Evolutionary conservation across 495 filamentous ascomycete genomes (phyloP).

Genomic region (Xylaria telfairii): DNA sequence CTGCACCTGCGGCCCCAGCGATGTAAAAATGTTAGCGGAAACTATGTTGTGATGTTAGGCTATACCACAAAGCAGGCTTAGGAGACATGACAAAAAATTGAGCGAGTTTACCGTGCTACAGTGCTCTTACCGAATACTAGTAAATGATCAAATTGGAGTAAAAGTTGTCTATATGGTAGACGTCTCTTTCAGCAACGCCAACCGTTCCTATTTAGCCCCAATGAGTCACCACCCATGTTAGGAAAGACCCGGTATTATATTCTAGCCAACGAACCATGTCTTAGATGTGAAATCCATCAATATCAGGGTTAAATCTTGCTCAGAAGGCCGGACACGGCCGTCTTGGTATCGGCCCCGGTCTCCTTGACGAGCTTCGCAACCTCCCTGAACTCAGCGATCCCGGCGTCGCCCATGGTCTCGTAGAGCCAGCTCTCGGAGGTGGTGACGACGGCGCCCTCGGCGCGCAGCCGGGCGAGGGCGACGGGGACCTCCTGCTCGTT

Average conservation of each 20-base stretch:
- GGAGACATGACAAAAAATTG: neutral
- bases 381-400: constrained; percentile 72
- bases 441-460: constrained; percentile 80
- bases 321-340: constrained; percentile 64
- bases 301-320: constrained; percentile 63
- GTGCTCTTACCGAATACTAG: neutral
- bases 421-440: constrained; percentile 92
- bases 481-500: constrained; percentile 81
- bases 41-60: neutral
- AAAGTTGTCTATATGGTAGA: neutral
- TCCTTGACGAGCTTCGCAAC: constrained; percentile 83
- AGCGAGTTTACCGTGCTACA: neutral
- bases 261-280: neutral
- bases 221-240: neutral
- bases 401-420: constrained; percentile 90
- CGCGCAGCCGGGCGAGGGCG: constrained; percentile 75
- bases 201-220: neutral
- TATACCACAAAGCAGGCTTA: neutral
- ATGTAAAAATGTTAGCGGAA: constrained; percentile 4
- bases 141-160: neutral
- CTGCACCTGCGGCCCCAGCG: constrained; percentile 25
- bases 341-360: constrained; percentile 68
- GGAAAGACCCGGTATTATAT: neutral
- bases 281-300: neutral
- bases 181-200: neutral